Evolutionary conservation across 495 filamentous ascomycete genomes (phyloP).

Genomic region (Melanomma pulvis-pyrius): DNA sequence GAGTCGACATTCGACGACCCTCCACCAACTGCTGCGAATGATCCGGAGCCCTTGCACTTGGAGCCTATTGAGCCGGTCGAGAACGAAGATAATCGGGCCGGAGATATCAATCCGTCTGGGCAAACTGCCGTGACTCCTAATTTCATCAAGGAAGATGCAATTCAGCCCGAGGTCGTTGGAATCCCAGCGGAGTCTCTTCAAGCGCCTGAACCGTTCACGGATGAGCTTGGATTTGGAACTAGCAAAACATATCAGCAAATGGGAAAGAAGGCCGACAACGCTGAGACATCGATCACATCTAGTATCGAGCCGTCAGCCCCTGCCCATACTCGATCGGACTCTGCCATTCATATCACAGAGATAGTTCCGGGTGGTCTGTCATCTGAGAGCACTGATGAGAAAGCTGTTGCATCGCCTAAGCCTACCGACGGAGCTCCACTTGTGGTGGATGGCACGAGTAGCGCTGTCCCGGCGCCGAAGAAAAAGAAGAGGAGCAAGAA

Average conservation of each 20-base stretch:
- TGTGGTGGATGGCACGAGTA: background rate
- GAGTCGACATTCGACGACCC: background rate
- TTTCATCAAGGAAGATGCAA: background rate
- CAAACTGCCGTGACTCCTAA: background rate
- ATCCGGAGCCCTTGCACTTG: background rate
- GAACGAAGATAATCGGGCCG: background rate
- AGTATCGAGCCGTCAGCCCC: background rate
- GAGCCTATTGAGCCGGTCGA: background rate
- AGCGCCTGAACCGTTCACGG: constrained; percentile 12
- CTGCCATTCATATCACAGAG: background rate
- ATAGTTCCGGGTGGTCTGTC: background rate
- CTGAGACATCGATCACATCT: background rate
- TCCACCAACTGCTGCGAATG: background rate
- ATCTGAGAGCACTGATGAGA: background rate
- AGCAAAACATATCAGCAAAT: constrained; percentile 20
- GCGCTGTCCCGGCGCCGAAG: background rate
- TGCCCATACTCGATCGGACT: background rate
- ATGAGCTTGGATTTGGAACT: constrained; percentile 12
- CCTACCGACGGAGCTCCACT: background rate
- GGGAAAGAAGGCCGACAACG: constrained; percentile 1
- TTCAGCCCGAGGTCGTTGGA: background rate
- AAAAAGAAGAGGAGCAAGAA: constrained; percentile 6
- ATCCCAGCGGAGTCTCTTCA: background rate
- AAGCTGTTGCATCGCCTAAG: background rate
- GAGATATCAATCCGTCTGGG: too few relatives aligned